Evolutionary conservation across 306 rosid genomes (phyloP), one percentile per base, ranked within the genome.

Genomic region (Prosopis cineraria): DNA sequence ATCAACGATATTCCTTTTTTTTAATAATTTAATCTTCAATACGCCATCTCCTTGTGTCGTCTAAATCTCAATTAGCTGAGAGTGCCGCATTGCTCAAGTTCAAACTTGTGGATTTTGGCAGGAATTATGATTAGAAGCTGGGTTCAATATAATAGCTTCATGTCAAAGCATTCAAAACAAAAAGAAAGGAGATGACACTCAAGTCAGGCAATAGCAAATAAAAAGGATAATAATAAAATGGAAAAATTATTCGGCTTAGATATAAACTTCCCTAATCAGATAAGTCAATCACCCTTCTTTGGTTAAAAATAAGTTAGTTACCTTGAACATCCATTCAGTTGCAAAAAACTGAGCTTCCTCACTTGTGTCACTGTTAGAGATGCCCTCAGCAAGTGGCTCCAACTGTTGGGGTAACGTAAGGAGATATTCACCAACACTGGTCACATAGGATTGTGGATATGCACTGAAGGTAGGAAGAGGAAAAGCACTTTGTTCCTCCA

Each of bases 251-350:
- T 41, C 59, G 59, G 58, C 48, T 34, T 22, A 39, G 41, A 75
- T 37, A 19, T 14, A 52, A 73, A 47, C 25, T 50, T 72, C 29
- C 70, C 59, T 62, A 56, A 55, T 48, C 13, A 52, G 20, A 55
- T 48, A 24, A 52, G 20, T 52, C 13, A 52, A 22, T n/a, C 29
- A 52, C 59, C 13, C 31, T 10, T 55, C 24, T 37, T 24, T 55
- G 31, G 62, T 24, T 9, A 55, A 10, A 24, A 27, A 36, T 68
- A 39, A 27, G 73, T 72, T 22, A 17, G 70, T 85, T 85, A 90
- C 99, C 99, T 96, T 96, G 87, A 91, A 93, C 99, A 96, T 96
- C 99, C 99, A 96, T 91, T 96, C 99, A 56, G 99, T 91, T 48
- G 99, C 99, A 62, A 96, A 96, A 86, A 96, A 91, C 88, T 93